Base-by-base conservation (phyloP, 371 early-diverging fungal genomes). In the Rhizopus delemar region DNA sequence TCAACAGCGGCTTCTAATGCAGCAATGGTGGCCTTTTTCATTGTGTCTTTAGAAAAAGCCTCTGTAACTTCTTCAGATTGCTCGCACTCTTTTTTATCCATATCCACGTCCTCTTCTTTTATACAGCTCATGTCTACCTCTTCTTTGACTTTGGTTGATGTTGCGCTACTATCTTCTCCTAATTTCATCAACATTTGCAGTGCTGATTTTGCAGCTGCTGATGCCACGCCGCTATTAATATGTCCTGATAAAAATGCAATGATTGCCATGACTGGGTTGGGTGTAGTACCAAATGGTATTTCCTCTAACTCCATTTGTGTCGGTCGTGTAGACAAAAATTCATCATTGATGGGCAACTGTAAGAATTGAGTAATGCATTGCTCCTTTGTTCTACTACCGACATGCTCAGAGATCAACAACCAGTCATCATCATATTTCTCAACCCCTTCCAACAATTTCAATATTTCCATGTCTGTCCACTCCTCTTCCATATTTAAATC, bases 401-500 rank as follows among this genome's bases (percentile, higher is more conserved):
- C 98, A 68, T 97, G 94, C 52, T 91, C 91, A n/a, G 97, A 86
- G 33, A 99, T 91, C 61, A 87, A 84, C 55, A 87, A 77, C 99
- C 99, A 99, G 74, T 99, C 95, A 54, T 99, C 96, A 39, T 95
- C 93, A 77, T 82, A 94, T 83, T 91, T 84, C 64, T 99, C 99
- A 29, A 99, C 75, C 6, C 90, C 99, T 78, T 99, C 99, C 36
- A 99, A 75, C 31, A 99, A 82, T 51, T 90, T 73, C 41, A 98
- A 76, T 12, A 89, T 92, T 68, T 99, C 99, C 63, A 94, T 87
- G 52, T 94, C 93, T 3, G 87, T 85, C 99, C 99, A 99, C 35
- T 74, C 73, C 13, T 80, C 80, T 8, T 76, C 80, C 45, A 52
- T 59, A 13, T 61, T 66, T 5, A 62, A 53, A 3, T 60, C 57